Evolutionary conservation across 2,329 filamentous ascomycete genomes (phyloP).

Genomic region (Xylaria sp.): DNA sequence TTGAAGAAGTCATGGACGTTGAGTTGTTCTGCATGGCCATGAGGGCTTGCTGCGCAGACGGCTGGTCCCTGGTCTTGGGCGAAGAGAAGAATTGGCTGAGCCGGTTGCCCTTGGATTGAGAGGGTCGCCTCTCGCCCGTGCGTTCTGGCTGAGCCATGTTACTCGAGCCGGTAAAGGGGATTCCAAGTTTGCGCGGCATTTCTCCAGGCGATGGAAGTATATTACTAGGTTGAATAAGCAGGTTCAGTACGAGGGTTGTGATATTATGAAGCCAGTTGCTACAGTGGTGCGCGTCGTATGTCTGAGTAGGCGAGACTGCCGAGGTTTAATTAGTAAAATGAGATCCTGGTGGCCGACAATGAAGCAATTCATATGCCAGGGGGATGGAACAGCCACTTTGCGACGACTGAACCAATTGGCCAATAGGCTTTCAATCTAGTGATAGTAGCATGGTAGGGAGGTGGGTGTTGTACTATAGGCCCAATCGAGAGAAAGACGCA

Average conservation of each 20-base stretch:
- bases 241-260: conserved; percentile 14
- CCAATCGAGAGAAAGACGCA: not conserved
- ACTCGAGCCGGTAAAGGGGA: conserved; percentile 65
- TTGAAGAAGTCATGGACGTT: conserved; percentile 75
- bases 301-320: conserved; percentile 22
- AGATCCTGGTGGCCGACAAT: not conserved
- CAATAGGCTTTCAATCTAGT: conserved; percentile 7
- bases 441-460: conserved; percentile 11
- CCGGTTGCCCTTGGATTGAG: conserved; percentile 77
- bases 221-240: conserved; percentile 28
- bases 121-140: conserved; percentile 66
- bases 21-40: conserved; percentile 70
- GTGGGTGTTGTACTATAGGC: not conserved
- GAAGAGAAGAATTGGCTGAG: conserved; percentile 87
- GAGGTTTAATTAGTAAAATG: conserved; percentile 18
- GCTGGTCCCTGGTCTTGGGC: conserved; percentile 77
- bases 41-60: conserved; percentile 73
- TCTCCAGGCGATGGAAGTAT: conserved; percentile 48
- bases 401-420: not conserved
- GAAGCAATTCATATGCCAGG: conserved; percentile 8
- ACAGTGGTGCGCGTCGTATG: conserved; percentile 24
- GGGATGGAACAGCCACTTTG: not conserved
- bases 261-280: conserved; percentile 32
- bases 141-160: conserved; percentile 62
- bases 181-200: conserved; percentile 70